These are phyloP conservation scores for Blastocystis sp. DNA, from an alignment of 352 stramenopile species.

Conservation along the genomic window DNA sequence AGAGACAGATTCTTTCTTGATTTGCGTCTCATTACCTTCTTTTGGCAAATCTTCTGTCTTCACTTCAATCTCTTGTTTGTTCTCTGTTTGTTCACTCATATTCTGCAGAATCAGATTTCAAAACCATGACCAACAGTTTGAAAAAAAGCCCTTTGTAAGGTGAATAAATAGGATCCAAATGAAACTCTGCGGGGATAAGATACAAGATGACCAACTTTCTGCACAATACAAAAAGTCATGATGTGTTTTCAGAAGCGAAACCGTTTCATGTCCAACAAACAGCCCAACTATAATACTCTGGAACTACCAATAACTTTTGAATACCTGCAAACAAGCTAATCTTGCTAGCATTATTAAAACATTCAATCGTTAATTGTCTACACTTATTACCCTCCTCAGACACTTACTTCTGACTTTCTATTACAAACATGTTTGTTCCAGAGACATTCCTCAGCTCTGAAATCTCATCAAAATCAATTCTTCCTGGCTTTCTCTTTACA, in stretches of 20 bases:
- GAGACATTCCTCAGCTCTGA: background rate
- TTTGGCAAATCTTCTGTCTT: background rate
- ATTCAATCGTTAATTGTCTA: slow-evolving; percentile 14
- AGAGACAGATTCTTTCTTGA: background rate
- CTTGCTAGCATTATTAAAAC: background rate
- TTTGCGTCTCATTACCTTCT: background rate
- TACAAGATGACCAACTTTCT: background rate
- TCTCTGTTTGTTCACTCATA: too few relatives aligned
- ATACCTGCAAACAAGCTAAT: background rate
- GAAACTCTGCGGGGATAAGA: background rate
- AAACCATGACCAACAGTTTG: background rate
- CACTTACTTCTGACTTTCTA: slow-evolving; percentile 1
- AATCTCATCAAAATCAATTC: background rate
- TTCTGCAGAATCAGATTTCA: background rate
- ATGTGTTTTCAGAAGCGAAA: background rate
- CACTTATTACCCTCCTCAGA: background rate
- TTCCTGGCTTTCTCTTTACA: background rate
- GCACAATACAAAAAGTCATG: background rate
- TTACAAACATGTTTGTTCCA: slow-evolving; percentile 2
- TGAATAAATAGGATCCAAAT: too few relatives aligned
- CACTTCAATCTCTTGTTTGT: background rate
- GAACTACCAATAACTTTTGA: background rate
- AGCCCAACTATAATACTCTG: background rate
- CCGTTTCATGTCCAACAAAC: background rate
- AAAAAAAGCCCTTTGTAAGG: background rate